Evolutionary conservation across 2,329 filamentous ascomycete species (phyloP).

Genomic region (Mycogone perniciosa): DNA sequence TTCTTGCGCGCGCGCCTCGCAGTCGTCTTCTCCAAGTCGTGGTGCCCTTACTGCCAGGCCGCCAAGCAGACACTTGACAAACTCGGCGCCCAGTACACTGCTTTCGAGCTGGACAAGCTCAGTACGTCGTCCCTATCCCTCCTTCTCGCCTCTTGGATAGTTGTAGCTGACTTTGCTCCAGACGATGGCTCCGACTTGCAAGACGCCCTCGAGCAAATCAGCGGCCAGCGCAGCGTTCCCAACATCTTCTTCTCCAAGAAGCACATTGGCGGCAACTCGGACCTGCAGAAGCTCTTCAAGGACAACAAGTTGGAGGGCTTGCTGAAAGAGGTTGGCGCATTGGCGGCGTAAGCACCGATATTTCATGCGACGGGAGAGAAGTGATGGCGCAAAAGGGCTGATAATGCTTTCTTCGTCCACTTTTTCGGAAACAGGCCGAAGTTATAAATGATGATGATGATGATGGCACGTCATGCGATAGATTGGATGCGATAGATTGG

Average conservation of each 20-base stretch:
- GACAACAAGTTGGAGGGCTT: constrained; percentile 34
- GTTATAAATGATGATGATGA: background rate
- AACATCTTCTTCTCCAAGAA: constrained; percentile 89
- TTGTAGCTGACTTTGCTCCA: constrained; percentile 29
- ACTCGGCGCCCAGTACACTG: constrained; percentile 63
- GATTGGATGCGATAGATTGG: no score
- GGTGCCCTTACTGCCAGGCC: constrained; percentile 85
- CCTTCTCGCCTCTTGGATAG: background rate
- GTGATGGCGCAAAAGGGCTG: background rate
- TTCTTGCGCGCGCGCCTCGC: background rate
- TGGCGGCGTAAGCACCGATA: constrained; percentile 32
- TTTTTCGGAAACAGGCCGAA: constrained; percentile 3
- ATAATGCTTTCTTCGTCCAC: constrained; percentile 4
- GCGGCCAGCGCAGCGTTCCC: constrained; percentile 80
- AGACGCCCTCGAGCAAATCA: constrained; percentile 72
- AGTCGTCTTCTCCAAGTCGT: constrained; percentile 96
- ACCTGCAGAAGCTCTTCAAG: constrained; percentile 57
- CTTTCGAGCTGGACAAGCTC: constrained; percentile 79
- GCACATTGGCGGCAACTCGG: constrained; percentile 96
- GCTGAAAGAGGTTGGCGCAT: constrained; percentile 37
- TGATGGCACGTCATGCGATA: no score
- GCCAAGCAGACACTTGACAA: constrained; percentile 70
- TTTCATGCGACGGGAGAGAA: background rate
- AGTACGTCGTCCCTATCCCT: constrained; percentile 47
- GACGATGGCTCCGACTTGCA: constrained; percentile 81